Conservation (phyloP, 768 basidiomycete species). For the Termitomyces sp. region DNA sequence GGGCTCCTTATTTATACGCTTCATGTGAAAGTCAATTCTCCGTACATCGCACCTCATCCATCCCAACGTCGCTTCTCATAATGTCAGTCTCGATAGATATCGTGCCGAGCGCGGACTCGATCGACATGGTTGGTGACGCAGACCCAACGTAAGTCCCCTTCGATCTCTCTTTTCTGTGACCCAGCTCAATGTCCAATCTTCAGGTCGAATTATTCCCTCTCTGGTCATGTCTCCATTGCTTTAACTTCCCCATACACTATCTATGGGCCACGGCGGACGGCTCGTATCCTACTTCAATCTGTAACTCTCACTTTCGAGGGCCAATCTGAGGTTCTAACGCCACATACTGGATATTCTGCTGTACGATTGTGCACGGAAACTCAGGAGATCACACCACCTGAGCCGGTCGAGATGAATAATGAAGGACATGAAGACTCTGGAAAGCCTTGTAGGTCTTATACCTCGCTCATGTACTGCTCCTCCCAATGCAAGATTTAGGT, state of each 20-base stretch:
- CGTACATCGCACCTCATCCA: slow-evolving; percentile 13
- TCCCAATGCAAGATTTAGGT: slow-evolving; percentile 22
- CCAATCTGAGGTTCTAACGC: slow-evolving; percentile 69
- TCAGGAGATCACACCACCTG: slow-evolving; percentile 51
- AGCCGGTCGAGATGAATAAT: slow-evolving; percentile 56
- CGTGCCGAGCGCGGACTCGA: slow-evolving; percentile 44
- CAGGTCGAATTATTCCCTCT: slow-evolving; percentile 84
- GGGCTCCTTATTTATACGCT: slow-evolving; percentile 14
- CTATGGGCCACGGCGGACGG: slow-evolving; percentile 46
- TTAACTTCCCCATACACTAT: slow-evolving; percentile 52
- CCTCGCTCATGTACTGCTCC: background rate
- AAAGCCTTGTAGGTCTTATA: slow-evolving; percentile 38
- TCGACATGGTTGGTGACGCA: slow-evolving; percentile 70
- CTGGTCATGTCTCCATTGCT: slow-evolving; percentile 70
- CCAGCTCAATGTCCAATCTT: background rate
- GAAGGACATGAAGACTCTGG: slow-evolving; percentile 55
- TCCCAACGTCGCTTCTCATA: slow-evolving; percentile 14
- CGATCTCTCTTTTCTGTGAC: background rate
- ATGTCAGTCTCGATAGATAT: slow-evolving; percentile 71
- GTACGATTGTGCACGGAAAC: slow-evolving; percentile 63
- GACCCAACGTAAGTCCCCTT: slow-evolving; percentile 49
- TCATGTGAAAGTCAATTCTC: slow-evolving; percentile 11
- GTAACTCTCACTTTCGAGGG: slow-evolving; percentile 80
- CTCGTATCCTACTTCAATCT: slow-evolving; percentile 58
- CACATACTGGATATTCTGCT: slow-evolving; percentile 59